phyloP scores from a whole-genome alignment of 2,329 filamentous ascomycete genomes.

The Fusarium falciforme region DNA sequence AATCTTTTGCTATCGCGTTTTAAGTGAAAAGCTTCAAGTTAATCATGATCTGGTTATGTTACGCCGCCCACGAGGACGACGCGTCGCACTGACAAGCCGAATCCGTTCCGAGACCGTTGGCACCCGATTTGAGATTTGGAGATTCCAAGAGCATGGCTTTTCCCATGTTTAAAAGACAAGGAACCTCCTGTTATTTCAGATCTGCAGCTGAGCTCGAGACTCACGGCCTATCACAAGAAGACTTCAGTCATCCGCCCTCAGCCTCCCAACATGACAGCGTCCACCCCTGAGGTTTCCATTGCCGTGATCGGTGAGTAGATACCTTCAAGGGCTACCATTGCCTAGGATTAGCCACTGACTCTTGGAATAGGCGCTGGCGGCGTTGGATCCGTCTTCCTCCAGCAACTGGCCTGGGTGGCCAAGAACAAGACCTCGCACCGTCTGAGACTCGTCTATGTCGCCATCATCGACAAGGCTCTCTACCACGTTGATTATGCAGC shows the following conservation, averaged over 20 bases:
- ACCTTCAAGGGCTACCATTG: not conserved
- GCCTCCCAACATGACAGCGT: not conserved
- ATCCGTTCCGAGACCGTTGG: not conserved
- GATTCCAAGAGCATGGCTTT: not conserved
- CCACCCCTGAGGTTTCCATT: conserved; percentile 55
- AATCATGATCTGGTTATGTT: not conserved
- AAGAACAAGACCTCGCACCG: conserved; percentile 71
- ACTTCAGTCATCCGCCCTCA: not conserved
- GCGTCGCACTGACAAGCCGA: not conserved
- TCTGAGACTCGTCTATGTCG: conserved; percentile 84
- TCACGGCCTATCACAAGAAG: not conserved
- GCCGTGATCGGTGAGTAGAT: conserved; percentile 61
- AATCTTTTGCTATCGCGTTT: not conserved
- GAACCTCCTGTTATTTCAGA: not conserved
- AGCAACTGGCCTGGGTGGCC: conserved; percentile 78
- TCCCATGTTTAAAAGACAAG: not conserved
- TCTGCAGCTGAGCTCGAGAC: not conserved
- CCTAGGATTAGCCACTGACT: conserved; percentile 18
- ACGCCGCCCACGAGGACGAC: not conserved
- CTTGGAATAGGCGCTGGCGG: conserved; percentile 81
- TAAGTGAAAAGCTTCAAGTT: not conserved
- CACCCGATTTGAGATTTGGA: not conserved
- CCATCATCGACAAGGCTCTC: conserved; percentile 85
- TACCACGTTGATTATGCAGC: conserved; percentile 78
- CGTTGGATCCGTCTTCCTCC: conserved; percentile 91